Base-by-base conservation (phyloP, 2,329 filamentous ascomycete genomes). In the Fusarium solani-melongenae region DNA sequence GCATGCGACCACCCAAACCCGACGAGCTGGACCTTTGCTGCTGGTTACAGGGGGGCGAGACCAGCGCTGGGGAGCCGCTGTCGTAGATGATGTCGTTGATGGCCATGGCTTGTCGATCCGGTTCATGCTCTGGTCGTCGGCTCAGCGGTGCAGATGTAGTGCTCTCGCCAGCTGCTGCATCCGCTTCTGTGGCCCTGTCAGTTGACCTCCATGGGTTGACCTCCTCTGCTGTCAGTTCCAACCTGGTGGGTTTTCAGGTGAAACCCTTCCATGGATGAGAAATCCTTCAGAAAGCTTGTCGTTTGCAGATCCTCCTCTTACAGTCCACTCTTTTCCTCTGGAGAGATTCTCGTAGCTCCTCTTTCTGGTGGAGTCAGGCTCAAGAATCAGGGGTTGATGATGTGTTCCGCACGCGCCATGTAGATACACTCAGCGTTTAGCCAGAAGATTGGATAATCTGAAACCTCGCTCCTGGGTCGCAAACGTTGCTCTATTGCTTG, bases 1-100 rank as follows among this genome's bases (percentile, higher is more conserved):
- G 67, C 63, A 34, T 71, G 67, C 44, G 44, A 62, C 41, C 58
- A 69, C 31, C 55, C n/a, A 55, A 33, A 69, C 49, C 55, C 62
- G 31, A 61, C 38, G 41, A 64, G 31, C 24, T 63, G 36, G 44
- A 62, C 14, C 9, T 11, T 29, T 15, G 46, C 22, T 31, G 46
- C 27, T 29, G 44, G 44, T n/a, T 39, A 66, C 41, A 41, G 38
- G 31, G 31, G n/a, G 33, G 20, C 17, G 15, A 38, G 33, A 20
- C 8, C 27, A 64, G 51, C 62, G 39, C 24, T 22, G 12, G 38
- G 20, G 39, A 31, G n/a, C 27, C 24, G 24, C 41, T 41, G 33
- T n/a, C 14, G 22, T n/a, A n/a, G 20, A 36, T 57, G 44, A 14
- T 51, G 20, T 53, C 27, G 46, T 39, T 31, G 34, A 29, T 15